Conservation (phyloP, 2,329 filamentous ascomycete species). For the Aspergillus aculeatus region DNA sequence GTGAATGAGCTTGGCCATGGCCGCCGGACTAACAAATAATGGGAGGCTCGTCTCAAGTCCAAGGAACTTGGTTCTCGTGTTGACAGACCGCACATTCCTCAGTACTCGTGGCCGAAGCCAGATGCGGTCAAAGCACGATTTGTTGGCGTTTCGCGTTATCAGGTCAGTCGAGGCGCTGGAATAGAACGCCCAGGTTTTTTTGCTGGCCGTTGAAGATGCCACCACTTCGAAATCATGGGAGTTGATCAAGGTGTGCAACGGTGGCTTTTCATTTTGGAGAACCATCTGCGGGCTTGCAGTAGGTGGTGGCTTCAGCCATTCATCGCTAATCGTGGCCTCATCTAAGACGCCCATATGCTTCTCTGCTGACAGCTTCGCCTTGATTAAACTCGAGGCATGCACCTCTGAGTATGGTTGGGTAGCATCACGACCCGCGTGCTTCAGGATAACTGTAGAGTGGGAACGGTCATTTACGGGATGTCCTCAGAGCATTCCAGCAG, state of each 20-base stretch:
- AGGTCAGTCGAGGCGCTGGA: slow-evolving; percentile 65
- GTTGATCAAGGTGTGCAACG: slow-evolving; percentile 57
- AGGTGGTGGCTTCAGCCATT: slow-evolving; percentile 47
- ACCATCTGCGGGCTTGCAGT: slow-evolving; percentile 28
- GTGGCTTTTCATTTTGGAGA: slow-evolving; percentile 46
- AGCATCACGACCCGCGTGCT: slow-evolving; percentile 48
- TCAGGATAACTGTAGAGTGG: slow-evolving; percentile 40
- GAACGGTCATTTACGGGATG: not conserved
- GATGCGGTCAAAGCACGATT: slow-evolving; percentile 54
- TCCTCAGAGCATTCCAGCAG: not conserved
- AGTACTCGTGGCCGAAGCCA: slow-evolving; percentile 60
- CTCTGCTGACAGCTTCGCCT: slow-evolving; percentile 42
- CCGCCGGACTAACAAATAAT: slow-evolving; percentile 63
- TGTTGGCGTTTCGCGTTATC: slow-evolving; percentile 58
- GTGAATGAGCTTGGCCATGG: slow-evolving; percentile 64
- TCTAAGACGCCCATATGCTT: slow-evolving; percentile 54
- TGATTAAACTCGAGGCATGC: slow-evolving; percentile 49
- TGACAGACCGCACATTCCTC: slow-evolving; percentile 55
- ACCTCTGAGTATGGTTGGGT: slow-evolving; percentile 47
- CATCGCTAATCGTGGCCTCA: slow-evolving; percentile 47
- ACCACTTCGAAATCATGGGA: slow-evolving; percentile 61
- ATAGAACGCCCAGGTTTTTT: slow-evolving; percentile 68
- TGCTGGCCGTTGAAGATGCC: slow-evolving; percentile 55
- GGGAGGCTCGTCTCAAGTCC: slow-evolving; percentile 55
- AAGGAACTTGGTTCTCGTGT: slow-evolving; percentile 55